A percentile compares a stretch with the other conserved stretches of the same genome.
These are phyloP conservation scores for Podochytrium sp. DNA, from an alignment of 192 early-diverging fungal genomes.

Conservation along the genomic window DNA sequence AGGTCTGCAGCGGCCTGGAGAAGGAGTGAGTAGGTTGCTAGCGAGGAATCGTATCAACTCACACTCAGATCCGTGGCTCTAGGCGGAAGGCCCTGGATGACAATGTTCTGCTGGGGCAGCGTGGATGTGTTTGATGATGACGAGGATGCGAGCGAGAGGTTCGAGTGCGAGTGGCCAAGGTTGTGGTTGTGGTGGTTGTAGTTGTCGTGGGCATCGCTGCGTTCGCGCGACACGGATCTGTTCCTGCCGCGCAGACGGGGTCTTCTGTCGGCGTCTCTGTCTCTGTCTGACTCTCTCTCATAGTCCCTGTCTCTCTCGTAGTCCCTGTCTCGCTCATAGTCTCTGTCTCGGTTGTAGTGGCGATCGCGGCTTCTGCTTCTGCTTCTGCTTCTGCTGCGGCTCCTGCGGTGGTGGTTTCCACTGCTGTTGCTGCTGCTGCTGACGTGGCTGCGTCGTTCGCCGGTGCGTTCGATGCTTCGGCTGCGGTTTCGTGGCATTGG, in stretches of 20 bases:
- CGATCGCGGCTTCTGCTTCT: neutral
- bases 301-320: slow-evolving; percentile 13
- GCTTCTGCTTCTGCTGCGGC: neutral
- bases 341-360: neutral
- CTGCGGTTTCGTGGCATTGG: too few relatives aligned
- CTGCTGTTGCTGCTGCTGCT: neutral
- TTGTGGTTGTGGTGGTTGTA: neutral
- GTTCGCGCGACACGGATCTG: neutral
- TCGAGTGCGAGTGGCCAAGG: neutral
- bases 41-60: neutral
- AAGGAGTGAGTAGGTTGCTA: neutral
- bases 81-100: slow-evolving; percentile 25
- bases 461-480: too few relatives aligned
- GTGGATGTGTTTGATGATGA: too few relatives aligned
- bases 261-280: neutral
- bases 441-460: neutral
- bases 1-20: slow-evolving; percentile 10
- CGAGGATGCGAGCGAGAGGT: neutral
- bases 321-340: slow-evolving; percentile 7
- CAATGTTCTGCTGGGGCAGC: slow-evolving; percentile 27
- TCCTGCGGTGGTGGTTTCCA: neutral
- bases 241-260: neutral
- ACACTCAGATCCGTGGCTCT: neutral
- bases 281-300: neutral
- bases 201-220: too few relatives aligned